These are phyloP conservation scores for Nevesoporus exiguus DNA, from an alignment of 768 basidiomycete genomes.

Conservation along the genomic window DNA sequence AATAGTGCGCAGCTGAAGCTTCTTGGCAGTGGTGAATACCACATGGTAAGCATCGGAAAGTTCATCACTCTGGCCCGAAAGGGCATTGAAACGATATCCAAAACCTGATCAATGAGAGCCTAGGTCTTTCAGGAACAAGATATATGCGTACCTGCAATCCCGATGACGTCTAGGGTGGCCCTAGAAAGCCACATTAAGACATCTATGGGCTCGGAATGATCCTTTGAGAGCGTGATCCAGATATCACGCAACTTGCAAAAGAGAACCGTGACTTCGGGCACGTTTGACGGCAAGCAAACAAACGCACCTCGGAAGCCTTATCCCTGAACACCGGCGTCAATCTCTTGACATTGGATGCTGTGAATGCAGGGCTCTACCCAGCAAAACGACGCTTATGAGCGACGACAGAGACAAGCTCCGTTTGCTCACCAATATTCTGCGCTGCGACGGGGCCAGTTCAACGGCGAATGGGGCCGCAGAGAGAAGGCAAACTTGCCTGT, in stretches of 20 bases:
- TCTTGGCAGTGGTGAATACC: constrained; percentile 51
- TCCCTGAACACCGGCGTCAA: constrained; percentile 56
- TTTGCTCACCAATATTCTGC: constrained; percentile 48
- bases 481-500: constrained; percentile 36
- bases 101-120: constrained; percentile 42
- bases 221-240: constrained; percentile 29
- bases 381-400: not conserved
- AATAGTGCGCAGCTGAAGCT: constrained; percentile 50
- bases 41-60: constrained; percentile 53
- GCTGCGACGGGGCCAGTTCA: constrained; percentile 32
- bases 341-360: constrained; percentile 45
- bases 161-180: constrained; percentile 75
- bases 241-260: constrained; percentile 44
- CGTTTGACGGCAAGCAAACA: not conserved
- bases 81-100: constrained; percentile 50
- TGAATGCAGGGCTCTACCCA: constrained; percentile 49
- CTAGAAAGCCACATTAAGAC: constrained; percentile 62
- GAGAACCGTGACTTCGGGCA: not conserved
- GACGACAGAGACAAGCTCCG: not conserved
- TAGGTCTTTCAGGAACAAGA: not conserved
- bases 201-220: constrained; percentile 42
- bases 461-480: not conserved
- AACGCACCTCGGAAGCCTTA: constrained; percentile 51
- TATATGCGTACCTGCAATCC: constrained; percentile 50
- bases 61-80: constrained; percentile 46